Conservation (phyloP, 495 filamentous ascomycete species). For the Geoglossum glabrum region DNA sequence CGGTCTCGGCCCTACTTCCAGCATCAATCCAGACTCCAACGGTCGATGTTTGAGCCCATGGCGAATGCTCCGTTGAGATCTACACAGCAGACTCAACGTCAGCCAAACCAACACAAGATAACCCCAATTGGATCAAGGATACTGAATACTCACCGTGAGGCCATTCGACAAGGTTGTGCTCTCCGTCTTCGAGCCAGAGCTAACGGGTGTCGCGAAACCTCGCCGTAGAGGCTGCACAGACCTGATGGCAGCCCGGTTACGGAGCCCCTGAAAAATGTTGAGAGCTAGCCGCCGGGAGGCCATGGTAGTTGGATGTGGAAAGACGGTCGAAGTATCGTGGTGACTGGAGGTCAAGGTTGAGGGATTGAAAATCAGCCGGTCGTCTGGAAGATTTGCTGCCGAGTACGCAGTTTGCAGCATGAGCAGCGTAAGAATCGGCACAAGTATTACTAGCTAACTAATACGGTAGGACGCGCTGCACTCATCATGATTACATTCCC, state of each 20-base stretch:
- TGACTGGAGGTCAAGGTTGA: not conserved
- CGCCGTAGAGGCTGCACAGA: slow-evolving; percentile 51
- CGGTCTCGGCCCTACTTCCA: slow-evolving; percentile 93
- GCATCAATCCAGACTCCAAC: slow-evolving; percentile 99
- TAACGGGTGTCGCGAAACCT: slow-evolving; percentile 70
- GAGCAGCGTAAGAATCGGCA: not conserved
- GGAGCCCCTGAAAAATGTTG: slow-evolving; percentile 70
- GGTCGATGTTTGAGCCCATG: slow-evolving; percentile 94
- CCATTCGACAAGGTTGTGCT: slow-evolving; percentile 93
- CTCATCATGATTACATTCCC: not conserved
- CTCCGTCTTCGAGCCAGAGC: slow-evolving; percentile 59
- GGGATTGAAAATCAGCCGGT: not conserved
- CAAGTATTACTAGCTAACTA: not conserved
- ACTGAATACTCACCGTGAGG: slow-evolving; percentile 52
- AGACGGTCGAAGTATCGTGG: not conserved
- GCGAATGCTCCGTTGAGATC: slow-evolving; percentile 96
- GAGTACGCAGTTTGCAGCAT: slow-evolving; percentile 6
- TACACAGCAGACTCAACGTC: slow-evolving; percentile 23
- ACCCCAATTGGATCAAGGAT: not conserved
- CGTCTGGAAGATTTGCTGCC: not conserved
- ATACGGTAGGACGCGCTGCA: not conserved
- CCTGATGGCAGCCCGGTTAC: slow-evolving; percentile 56
- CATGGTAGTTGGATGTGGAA: slow-evolving; percentile 35
- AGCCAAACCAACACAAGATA: slow-evolving; percentile 19
- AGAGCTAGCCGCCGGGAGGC: slow-evolving; percentile 84